phyloP scores from a whole-genome alignment of 306 rosid species.

The Prunus mira region DNA sequence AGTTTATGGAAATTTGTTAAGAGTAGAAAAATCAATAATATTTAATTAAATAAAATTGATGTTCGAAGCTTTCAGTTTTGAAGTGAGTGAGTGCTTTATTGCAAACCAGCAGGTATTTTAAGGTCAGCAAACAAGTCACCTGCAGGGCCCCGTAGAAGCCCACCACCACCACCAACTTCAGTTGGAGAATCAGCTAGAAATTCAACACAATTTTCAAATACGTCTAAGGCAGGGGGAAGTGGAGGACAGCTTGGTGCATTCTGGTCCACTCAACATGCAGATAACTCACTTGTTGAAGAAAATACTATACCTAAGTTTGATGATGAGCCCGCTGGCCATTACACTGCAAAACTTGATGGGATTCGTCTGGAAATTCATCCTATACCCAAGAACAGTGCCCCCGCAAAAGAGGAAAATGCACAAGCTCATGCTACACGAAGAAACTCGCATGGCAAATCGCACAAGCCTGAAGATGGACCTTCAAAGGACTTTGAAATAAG shows the following conservation, averaged over 20 bases:
- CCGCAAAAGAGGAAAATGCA: constrained; percentile 40
- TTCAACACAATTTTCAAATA: constrained; percentile 48
- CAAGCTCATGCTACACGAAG: constrained; percentile 41
- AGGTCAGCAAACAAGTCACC: constrained; percentile 46
- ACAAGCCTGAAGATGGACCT: constrained; percentile 40
- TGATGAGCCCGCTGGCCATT: constrained; percentile 57
- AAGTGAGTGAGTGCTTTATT: constrained; percentile 10
- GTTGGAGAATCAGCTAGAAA: constrained; percentile 51
- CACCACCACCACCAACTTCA: constrained; percentile 79
- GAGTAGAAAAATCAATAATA: not conserved
- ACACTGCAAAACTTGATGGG: constrained; percentile 43
- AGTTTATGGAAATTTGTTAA: not conserved
- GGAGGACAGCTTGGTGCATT: constrained; percentile 80
- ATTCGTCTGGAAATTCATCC: constrained; percentile 41
- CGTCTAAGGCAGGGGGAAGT: constrained; percentile 53
- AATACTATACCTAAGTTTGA: constrained; percentile 54
- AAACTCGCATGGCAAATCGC: constrained; percentile 43
- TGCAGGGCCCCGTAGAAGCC: constrained; percentile 68
- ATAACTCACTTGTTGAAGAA: constrained; percentile 45
- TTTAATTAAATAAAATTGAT: not conserved
- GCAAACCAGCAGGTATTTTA: constrained; percentile 51
- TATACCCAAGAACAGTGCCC: constrained; percentile 40
- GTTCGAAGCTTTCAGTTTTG: constrained; percentile 7
- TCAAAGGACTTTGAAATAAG: constrained; percentile 65
- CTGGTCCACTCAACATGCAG: constrained; percentile 88